Evolutionary conservation across 2,329 filamentous ascomycete species (phyloP).

Genomic region (Calonectria naviculata): DNA sequence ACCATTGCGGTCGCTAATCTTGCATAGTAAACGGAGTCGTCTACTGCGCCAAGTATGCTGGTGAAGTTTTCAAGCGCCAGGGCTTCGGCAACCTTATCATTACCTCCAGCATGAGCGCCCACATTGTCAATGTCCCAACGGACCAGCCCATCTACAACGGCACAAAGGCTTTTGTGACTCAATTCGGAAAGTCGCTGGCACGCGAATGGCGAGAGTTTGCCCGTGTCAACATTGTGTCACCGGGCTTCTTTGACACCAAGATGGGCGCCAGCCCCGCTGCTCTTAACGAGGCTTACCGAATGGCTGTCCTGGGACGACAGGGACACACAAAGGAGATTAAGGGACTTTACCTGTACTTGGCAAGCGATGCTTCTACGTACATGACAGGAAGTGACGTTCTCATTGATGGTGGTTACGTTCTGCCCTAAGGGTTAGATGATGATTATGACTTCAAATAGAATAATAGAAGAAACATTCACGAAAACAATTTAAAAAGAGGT

Average conservation of each 20-base stretch:
- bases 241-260: constrained; percentile 59
- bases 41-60: constrained; percentile 53
- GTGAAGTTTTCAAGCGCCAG: constrained; percentile 53
- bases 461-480: not conserved
- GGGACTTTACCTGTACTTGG: constrained; percentile 64
- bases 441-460: not conserved
- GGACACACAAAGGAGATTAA: constrained; percentile 73
- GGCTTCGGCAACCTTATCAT: constrained; percentile 60
- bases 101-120: constrained; percentile 57
- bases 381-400: constrained; percentile 62
- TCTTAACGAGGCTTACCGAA: constrained; percentile 58
- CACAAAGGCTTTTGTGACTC: constrained; percentile 62
- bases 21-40: constrained; percentile 54
- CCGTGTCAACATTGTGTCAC: constrained; percentile 61
- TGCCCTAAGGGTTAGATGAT: constrained; percentile 26
- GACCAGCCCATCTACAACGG: constrained; percentile 65
- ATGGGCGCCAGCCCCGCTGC: constrained; percentile 58
- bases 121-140: constrained; percentile 59
- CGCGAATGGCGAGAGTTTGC: constrained; percentile 66
- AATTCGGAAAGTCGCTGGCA: constrained; percentile 63
- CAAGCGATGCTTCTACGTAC: constrained; percentile 60
- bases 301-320: constrained; percentile 63
- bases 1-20: not conserved
- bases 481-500: not conserved
- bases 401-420: constrained; percentile 55